A percentile compares a stretch with the other conserved stretches of the same genome.
Evolutionary conservation across 2,329 filamentous ascomycete species (phyloP).

Genomic region (Plectosphaerella plurivora): DNA sequence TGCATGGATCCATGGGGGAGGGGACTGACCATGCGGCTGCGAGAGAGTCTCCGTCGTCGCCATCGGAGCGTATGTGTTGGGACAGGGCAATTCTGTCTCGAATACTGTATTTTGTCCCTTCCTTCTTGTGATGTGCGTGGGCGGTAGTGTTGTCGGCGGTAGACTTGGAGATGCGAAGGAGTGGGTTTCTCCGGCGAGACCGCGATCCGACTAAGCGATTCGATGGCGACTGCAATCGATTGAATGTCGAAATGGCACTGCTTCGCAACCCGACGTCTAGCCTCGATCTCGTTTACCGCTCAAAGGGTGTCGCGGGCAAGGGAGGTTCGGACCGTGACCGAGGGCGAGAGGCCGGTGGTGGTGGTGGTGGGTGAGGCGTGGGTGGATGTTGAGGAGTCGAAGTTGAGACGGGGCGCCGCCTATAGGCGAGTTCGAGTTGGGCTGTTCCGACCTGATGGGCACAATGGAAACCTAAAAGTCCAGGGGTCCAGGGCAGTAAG

Average conservation of each 20-base stretch:
- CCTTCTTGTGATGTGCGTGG: no score
- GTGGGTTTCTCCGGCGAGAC: no score
- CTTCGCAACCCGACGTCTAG: no score
- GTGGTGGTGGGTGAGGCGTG: not conserved
- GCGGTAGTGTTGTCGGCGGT: no score
- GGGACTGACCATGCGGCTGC: constrained; percentile 14
- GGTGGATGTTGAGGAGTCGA: constrained; percentile 1
- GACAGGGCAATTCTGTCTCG: no score
- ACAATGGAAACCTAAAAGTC: no score
- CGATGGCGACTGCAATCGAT: no score
- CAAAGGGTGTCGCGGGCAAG: not conserved
- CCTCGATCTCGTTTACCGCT: constrained; percentile 1
- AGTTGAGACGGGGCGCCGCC: not conserved
- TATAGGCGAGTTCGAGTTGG: not conserved
- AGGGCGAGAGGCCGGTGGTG: not conserved
- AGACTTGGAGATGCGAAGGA: no score
- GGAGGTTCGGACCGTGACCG: not conserved
- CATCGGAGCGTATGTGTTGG: constrained; percentile 5
- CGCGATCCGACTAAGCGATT: no score
- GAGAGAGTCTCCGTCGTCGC: constrained; percentile 14
- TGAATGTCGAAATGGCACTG: no score
- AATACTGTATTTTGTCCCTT: no score
- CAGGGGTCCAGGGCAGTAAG: no score
- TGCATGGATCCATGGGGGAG: not conserved
- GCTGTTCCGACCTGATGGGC: not conserved